Percentiles rank a stretch among this genome's conserved stretches.
phyloP scores from a whole-genome alignment of 257 asterid species.

The Scutellaria minor region DNA sequence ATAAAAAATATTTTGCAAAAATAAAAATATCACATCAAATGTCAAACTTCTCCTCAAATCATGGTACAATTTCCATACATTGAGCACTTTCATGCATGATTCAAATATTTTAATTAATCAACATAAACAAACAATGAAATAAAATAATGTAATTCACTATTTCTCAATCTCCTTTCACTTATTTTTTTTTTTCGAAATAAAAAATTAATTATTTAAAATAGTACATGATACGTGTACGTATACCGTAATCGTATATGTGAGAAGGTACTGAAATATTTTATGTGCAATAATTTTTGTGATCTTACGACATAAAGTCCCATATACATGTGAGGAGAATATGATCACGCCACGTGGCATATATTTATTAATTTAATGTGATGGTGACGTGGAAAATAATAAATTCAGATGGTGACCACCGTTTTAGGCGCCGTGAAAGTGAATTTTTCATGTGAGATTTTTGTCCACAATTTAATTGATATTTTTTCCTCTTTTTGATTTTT shows the following conservation, averaged over 20 bases:
- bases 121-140: neutral
- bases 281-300: slow-evolving; percentile 24
- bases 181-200: neutral
- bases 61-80: slow-evolving; percentile 24
- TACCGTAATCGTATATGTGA: neutral
- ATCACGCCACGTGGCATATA: slow-evolving; percentile 29
- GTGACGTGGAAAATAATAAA: slow-evolving; percentile 43
- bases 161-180: neutral
- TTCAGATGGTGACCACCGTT: slow-evolving; percentile 32
- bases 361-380: neutral
- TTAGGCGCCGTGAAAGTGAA: slow-evolving; percentile 40
- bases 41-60: slow-evolving; percentile 41
- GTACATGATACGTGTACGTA: slow-evolving; percentile 11
- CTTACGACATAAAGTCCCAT: slow-evolving; percentile 29
- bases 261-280: slow-evolving; percentile 13
- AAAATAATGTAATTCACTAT: neutral
- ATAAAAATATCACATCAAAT: slow-evolving; percentile 31
- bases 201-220: neutral
- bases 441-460: slow-evolving; percentile 39
- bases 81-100: slow-evolving; percentile 34
- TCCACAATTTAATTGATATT: neutral
- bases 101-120: neutral
- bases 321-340: slow-evolving; percentile 44
- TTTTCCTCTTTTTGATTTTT: neutral
- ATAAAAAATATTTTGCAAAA: too few species aligned